A percentile compares a stretch with the other conserved stretches of the same genome.
Conservation (phyloP, 257 asterid species). For the Oldenlandia corymbosa region DNA sequence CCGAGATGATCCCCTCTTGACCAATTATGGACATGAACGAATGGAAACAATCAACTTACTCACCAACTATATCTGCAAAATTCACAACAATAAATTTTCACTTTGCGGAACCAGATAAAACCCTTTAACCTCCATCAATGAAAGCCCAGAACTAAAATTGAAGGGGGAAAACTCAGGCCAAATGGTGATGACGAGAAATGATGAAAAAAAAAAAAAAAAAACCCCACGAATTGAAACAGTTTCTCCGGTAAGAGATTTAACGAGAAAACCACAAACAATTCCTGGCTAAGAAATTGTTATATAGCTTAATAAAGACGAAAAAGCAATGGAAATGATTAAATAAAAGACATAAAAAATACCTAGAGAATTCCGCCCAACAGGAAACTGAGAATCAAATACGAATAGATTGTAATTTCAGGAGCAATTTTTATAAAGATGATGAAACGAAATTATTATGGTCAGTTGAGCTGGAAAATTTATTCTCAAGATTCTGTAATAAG, state of each 20-base stretch:
- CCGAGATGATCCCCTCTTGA: constrained; percentile 12
- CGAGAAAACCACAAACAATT: not conserved
- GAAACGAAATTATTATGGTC: too few relatives aligned
- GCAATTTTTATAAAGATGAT: too few relatives aligned
- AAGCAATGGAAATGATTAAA: not conserved
- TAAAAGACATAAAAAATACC: too few relatives aligned
- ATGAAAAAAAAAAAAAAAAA: not conserved
- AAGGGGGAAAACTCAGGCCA: too few relatives aligned
- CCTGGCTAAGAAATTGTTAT: not conserved
- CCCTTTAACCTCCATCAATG: too few relatives aligned
- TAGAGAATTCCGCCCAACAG: too few relatives aligned
- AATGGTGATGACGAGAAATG: not conserved
- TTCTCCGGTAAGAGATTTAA: not conserved
- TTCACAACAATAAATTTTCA: not conserved
- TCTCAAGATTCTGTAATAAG: too few relatives aligned
- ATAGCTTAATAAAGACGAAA: not conserved
- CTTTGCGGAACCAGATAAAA: too few relatives aligned
- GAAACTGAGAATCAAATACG: too few relatives aligned
- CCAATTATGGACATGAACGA: constrained; percentile 12
- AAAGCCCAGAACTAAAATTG: not conserved
- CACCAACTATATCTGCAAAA: constrained; percentile 26
- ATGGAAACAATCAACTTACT: constrained; percentile 9
- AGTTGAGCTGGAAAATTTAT: too few relatives aligned
- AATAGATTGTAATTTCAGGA: too few relatives aligned
- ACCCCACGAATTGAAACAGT: not conserved